phyloP scores from a whole-genome alignment of 768 basidiomycete genomes.

The Omphalotus guepiniiformis region DNA sequence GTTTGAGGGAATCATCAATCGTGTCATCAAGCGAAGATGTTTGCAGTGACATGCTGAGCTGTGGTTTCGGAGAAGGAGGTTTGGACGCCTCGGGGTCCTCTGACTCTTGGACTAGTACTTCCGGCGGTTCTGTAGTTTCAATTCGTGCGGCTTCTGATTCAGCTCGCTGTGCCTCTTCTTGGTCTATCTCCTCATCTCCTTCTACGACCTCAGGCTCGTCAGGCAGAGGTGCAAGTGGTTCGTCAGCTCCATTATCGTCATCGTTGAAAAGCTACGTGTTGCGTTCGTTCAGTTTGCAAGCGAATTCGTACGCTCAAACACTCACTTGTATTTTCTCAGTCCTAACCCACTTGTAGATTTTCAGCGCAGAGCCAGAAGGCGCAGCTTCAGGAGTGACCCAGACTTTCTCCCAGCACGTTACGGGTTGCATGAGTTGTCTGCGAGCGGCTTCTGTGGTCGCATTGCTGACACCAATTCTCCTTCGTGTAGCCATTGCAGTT shows the following conservation, averaged over 20 bases:
- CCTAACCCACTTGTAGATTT: constrained; percentile 74
- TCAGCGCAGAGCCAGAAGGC: constrained; percentile 53
- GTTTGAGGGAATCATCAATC: constrained; percentile 55
- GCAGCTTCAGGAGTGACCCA: constrained; percentile 61
- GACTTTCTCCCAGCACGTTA: constrained; percentile 80
- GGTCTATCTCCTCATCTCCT: constrained; percentile 72
- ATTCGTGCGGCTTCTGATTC: constrained; percentile 33
- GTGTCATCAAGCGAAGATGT: constrained; percentile 39
- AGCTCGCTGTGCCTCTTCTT: constrained; percentile 53
- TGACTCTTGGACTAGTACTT: constrained; percentile 27
- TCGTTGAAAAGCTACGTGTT: constrained; percentile 80
- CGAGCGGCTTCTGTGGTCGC: constrained; percentile 79
- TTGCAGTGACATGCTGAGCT: constrained; percentile 50
- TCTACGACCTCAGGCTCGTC: constrained; percentile 75
- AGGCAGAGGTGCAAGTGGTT: constrained; percentile 77
- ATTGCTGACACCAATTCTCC: constrained; percentile 72
- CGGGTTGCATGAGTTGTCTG: constrained; percentile 84
- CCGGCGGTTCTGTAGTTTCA: constrained; percentile 27
- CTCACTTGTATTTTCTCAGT: constrained; percentile 75
- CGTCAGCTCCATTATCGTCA: constrained; percentile 75
- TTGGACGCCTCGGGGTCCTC: constrained; percentile 46
- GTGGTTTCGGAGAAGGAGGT: constrained; percentile 64
- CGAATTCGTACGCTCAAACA: neutral
- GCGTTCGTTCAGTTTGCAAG: neutral
- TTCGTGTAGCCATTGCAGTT: constrained; percentile 58